Conservation (phyloP, 441 rosid genomes). For the Bruguiera hainesii region DNA sequence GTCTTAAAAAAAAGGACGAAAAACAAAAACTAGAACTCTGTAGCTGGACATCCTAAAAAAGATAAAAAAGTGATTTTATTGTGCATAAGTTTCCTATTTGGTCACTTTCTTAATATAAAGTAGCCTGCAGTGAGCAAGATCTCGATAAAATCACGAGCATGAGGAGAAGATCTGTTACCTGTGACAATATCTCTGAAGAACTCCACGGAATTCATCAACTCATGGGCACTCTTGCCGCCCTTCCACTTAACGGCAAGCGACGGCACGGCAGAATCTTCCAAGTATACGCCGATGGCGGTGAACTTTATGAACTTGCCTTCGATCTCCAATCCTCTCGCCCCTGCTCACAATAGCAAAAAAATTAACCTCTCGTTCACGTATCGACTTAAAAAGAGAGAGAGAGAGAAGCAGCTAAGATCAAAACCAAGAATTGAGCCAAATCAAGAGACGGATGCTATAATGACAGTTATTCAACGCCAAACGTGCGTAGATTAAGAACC, state of each 20-base stretch:
- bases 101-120: no score
- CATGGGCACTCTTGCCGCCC: conserved; percentile 49
- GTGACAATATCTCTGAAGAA: conserved; percentile 81
- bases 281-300: conserved; percentile 78
- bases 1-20: no score
- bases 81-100: no score
- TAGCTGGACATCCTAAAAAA: no score
- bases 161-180: conserved; percentile 33
- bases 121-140: not conserved
- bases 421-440: not conserved
- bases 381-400: no score
- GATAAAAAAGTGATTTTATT: no score
- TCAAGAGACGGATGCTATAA: not conserved
- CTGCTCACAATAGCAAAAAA: conserved; percentile 31
- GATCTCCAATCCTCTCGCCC: conserved; percentile 68
- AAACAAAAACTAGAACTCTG: no score
- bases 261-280: conserved; percentile 53
- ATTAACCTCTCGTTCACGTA: no score
- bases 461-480: no score
- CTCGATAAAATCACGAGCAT: not conserved
- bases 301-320: conserved; percentile 65
- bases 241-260: conserved; percentile 65
- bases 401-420: not conserved
- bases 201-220: conserved; percentile 57
- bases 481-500: conserved; percentile 25